Percentiles rank a stretch among this genome's conserved stretches.
Evolutionary conservation across 2,329 filamentous ascomycete genomes (phyloP).

Genomic region (Dothideomycetes sp.): DNA sequence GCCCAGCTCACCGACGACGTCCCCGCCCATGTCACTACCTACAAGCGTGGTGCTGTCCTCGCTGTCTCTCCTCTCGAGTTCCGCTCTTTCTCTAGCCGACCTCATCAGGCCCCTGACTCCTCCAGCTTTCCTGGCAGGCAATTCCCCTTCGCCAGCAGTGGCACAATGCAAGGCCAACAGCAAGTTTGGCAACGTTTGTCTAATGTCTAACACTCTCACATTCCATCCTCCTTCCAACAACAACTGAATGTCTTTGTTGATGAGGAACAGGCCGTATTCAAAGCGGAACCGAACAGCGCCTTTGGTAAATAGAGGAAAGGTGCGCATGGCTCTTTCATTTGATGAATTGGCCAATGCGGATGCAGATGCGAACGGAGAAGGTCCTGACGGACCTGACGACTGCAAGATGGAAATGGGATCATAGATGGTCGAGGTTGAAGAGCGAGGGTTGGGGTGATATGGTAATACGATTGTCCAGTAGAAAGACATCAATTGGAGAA

Average conservation of each 20-base stretch:
- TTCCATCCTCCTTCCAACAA: constrained; percentile 51
- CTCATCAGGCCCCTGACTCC: constrained; percentile 37
- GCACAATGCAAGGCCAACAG: constrained; percentile 88
- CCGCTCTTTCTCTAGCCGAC: constrained; percentile 7
- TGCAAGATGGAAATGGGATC: constrained; percentile 52
- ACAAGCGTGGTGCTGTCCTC: not conserved
- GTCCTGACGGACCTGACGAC: constrained; percentile 4
- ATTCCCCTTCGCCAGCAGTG: constrained; percentile 61
- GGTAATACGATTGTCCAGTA: constrained; percentile 72
- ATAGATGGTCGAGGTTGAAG: constrained; percentile 63
- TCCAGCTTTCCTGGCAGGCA: constrained; percentile 45
- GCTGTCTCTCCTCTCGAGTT: not conserved
- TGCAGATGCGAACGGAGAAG: not conserved
- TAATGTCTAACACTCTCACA: constrained; percentile 74
- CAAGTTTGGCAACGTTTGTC: constrained; percentile 84
- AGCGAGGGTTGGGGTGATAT: constrained; percentile 63
- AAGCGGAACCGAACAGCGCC: constrained; percentile 74
- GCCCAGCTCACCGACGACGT: not conserved
- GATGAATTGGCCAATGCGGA: not conserved
- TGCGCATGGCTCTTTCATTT: constrained; percentile 22
- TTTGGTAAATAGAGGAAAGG: constrained; percentile 68
- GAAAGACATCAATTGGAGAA: constrained; percentile 66
- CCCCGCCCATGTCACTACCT: not conserved
- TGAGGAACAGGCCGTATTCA: constrained; percentile 90
- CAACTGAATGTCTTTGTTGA: constrained; percentile 89